Percentiles rank a stretch among this genome's conserved stretches.
phyloP scores from a whole-genome alignment of 2,329 filamentous ascomycete species.

The Neocucurbitaria cava region DNA sequence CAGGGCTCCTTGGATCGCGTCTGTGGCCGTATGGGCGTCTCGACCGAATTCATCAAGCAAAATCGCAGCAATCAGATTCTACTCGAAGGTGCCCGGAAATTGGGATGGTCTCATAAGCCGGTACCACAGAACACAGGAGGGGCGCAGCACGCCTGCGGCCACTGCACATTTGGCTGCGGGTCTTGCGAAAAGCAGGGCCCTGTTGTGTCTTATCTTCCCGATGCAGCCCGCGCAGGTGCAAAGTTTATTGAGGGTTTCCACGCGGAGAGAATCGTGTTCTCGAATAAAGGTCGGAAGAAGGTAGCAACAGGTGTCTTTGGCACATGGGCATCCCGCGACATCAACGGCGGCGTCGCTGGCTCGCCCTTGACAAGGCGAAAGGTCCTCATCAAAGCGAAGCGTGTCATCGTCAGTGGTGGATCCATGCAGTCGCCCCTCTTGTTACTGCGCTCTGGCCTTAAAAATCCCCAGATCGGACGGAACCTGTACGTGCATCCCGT shows the following conservation, averaged over 20 bases:
- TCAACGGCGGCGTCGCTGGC: constrained; percentile 64
- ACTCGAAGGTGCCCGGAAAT: constrained; percentile 75
- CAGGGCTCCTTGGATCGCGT: constrained; percentile 82
- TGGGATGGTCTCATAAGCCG: constrained; percentile 73
- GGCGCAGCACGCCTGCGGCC: constrained; percentile 74
- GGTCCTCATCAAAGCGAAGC: constrained; percentile 78
- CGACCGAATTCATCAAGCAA: constrained; percentile 69
- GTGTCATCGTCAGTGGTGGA: constrained; percentile 79
- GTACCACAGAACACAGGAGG: constrained; percentile 83
- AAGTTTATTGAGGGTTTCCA: constrained; percentile 84
- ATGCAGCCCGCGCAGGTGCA: constrained; percentile 78
- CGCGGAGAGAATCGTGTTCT: constrained; percentile 74
- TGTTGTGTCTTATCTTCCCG: constrained; percentile 76
- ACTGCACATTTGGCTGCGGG: constrained; percentile 66
- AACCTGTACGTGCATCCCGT: constrained; percentile 86
- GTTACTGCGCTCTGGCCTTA: constrained; percentile 78
- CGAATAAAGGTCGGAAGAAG: constrained; percentile 59
- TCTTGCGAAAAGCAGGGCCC: constrained; percentile 81
- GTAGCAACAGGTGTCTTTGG: constrained; percentile 76
- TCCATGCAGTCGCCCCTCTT: constrained; percentile 79
- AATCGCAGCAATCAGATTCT: constrained; percentile 75
- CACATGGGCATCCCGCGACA: constrained; percentile 75
- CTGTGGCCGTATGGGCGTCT: constrained; percentile 79
- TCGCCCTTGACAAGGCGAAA: constrained; percentile 62
- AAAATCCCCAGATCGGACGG: constrained; percentile 80